These are phyloP conservation scores for Paraphoma chrysanthemicola DNA, from an alignment of 2,329 filamentous ascomycete species.

Conservation along the genomic window DNA sequence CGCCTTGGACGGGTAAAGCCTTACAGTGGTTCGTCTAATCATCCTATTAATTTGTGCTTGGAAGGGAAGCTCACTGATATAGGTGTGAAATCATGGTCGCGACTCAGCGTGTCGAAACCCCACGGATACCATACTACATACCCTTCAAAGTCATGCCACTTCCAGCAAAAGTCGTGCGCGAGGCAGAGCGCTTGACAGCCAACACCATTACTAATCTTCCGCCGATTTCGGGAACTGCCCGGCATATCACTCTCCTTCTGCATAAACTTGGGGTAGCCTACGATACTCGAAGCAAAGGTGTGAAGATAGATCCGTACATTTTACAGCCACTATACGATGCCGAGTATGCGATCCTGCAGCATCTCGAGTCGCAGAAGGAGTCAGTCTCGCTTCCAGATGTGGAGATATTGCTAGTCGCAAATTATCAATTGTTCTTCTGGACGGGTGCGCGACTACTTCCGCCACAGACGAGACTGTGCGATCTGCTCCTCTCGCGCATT, in stretches of 20 bases:
- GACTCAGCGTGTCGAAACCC: constrained; percentile 15
- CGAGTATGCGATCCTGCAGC: constrained; percentile 16
- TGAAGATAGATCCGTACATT: constrained; percentile 17
- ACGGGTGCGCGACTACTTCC: constrained; percentile 18
- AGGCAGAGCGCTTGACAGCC: constrained; percentile 13
- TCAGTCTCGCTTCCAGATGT: constrained; percentile 10
- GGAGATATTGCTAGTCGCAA: constrained; percentile 23
- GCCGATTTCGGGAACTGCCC: constrained; percentile 10
- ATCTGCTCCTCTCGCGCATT: constrained; percentile 20
- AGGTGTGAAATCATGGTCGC: constrained; percentile 34
- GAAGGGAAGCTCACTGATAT: neutral
- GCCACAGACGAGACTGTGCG: constrained; percentile 23
- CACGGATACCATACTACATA: constrained; percentile 19
- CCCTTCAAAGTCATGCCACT: constrained; percentile 1
- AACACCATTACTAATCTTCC: constrained; percentile 19
- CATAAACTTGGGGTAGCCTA: constrained; percentile 19
- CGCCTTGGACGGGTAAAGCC: constrained; percentile 20
- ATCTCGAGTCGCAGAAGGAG: constrained; percentile 19
- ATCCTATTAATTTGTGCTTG: neutral
- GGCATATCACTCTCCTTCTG: constrained; percentile 15
- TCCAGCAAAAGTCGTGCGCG: constrained; percentile 9
- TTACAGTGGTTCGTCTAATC: constrained; percentile 21
- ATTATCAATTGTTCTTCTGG: constrained; percentile 28
- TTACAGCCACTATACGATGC: constrained; percentile 24
- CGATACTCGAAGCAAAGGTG: constrained; percentile 1